A percentile compares a stretch with the other conserved stretches of the same genome.
These are phyloP conservation scores for Kitagawia praeruptora DNA, from an alignment of 129 eudicot species.

Conservation along the genomic window DNA sequence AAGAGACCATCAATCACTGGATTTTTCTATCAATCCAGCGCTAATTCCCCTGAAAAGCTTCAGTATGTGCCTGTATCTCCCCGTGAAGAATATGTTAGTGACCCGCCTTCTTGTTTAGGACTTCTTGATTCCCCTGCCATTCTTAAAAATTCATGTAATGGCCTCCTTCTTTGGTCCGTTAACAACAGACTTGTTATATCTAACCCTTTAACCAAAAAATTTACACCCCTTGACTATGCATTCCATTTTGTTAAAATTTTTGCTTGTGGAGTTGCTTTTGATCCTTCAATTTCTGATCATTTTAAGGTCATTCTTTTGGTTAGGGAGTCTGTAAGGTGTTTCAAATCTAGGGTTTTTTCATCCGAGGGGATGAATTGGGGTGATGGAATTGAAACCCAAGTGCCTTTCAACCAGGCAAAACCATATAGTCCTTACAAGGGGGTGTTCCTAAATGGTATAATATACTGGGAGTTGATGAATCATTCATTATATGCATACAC, in stretches of 20 bases:
- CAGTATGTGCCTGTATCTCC: slow-evolving; percentile 10
- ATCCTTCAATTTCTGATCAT: slow-evolving; percentile 7
- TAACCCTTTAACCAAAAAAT: slow-evolving; percentile 7
- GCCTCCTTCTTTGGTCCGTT: slow-evolving; percentile 1
- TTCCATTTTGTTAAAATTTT: not conserved
- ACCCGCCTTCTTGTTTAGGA: slow-evolving; percentile 17
- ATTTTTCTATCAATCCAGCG: slow-evolving; percentile 12
- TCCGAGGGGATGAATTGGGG: slow-evolving; percentile 11
- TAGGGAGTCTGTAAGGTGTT: not conserved
- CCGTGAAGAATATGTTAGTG: not conserved
- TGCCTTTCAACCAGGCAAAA: not conserved
- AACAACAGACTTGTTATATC: not conserved
- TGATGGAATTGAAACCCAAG: not conserved
- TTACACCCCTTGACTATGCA: not conserved
- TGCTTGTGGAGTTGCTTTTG: slow-evolving; percentile 10
- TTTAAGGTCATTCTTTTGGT: slow-evolving; percentile 9
- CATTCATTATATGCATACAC: slow-evolving; percentile 2
- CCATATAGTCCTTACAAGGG: slow-evolving; percentile 1
- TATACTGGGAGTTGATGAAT: slow-evolving; percentile 10
- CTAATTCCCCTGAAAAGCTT: slow-evolving; percentile 10
- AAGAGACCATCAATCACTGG: slow-evolving; percentile 5
- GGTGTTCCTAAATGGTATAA: not conserved
- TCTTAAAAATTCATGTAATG: not conserved
- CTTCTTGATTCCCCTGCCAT: slow-evolving; percentile 12
- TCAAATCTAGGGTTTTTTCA: slow-evolving; percentile 4